Evolutionary conservation across 306 rosid genomes (phyloP).

Genomic region (Carpinus viminea): DNA sequence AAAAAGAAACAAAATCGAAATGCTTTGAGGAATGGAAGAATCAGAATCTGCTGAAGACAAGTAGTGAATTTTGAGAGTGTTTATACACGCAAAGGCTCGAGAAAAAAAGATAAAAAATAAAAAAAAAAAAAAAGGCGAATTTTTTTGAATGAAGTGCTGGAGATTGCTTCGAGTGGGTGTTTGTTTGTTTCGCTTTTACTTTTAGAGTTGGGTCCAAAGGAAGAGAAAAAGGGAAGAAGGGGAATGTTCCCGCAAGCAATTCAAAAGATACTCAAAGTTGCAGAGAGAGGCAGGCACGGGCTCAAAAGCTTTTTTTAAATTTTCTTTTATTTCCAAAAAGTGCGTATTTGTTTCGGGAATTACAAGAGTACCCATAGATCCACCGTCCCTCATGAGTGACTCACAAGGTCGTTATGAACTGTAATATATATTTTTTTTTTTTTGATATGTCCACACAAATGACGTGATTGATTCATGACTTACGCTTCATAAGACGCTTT

Average conservation of each 20-base stretch:
- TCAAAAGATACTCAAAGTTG: slow-evolving; percentile 6
- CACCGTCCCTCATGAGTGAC: background rate
- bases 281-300: background rate
- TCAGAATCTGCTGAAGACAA: slow-evolving; percentile 29
- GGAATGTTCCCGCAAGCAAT: slow-evolving; percentile 15
- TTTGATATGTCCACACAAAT: too few species aligned
- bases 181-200: background rate
- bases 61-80: slow-evolving; percentile 38
- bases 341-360: background rate
- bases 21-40: slow-evolving; percentile 18
- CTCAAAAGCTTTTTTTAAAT: background rate
- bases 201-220: background rate
- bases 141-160: slow-evolving; percentile 46
- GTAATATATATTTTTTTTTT: too few species aligned
- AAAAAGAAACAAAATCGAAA: background rate
- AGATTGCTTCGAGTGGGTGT: background rate
- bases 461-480: too few species aligned
- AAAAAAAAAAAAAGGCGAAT: slow-evolving; percentile 39
- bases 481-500: too few species aligned
- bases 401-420: too few species aligned
- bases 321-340: background rate
- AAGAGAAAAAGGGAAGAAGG: slow-evolving; percentile 4
- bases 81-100: slow-evolving; percentile 25
- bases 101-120: slow-evolving; percentile 7
- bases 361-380: background rate